Evolutionary conservation across 1,139 yeast species (phyloP).

Genomic region (Yamadazyma dendronema): DNA sequence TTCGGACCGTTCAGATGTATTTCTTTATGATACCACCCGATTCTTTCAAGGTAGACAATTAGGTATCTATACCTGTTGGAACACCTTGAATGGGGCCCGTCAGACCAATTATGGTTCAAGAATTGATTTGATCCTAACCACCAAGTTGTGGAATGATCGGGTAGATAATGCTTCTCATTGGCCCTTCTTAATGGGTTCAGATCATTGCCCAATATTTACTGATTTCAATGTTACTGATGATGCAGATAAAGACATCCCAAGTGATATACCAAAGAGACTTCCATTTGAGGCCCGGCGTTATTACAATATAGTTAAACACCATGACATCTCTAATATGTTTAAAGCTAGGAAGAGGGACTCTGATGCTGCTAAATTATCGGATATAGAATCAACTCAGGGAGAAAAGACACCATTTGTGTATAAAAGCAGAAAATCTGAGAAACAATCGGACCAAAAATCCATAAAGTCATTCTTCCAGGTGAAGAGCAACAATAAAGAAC

Average conservation of each 20-base stretch:
- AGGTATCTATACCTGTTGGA: slow-evolving; percentile 91
- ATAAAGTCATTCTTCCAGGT: slow-evolving; percentile 17
- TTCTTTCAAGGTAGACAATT: slow-evolving; percentile 51
- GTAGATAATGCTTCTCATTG: slow-evolving; percentile 59
- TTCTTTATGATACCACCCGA: slow-evolving; percentile 68
- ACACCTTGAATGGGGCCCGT: slow-evolving; percentile 72
- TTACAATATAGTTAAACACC: slow-evolving; percentile 47
- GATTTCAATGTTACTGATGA: slow-evolving; percentile 42
- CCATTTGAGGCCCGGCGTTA: slow-evolving; percentile 56
- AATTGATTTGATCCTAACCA: slow-evolving; percentile 68
- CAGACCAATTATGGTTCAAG: slow-evolving; percentile 86
- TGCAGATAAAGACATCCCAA: background rate
- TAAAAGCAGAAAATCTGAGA: slow-evolving; percentile 7
- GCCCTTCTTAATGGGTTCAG: slow-evolving; percentile 78
- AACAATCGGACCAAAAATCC: slow-evolving; percentile 13
- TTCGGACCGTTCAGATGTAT: slow-evolving; percentile 15
- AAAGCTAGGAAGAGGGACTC: slow-evolving; percentile 12
- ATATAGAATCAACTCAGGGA: background rate
- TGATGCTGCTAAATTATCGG: background rate
- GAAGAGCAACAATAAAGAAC: background rate
- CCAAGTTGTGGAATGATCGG: slow-evolving; percentile 30
- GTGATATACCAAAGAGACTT: slow-evolving; percentile 19
- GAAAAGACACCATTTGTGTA: slow-evolving; percentile 1
- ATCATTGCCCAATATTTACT: slow-evolving; percentile 88
- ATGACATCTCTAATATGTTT: slow-evolving; percentile 57